Evolutionary conservation across 495 filamentous ascomycete species (phyloP).

Genomic region (Trichocladium antarcticum): DNA sequence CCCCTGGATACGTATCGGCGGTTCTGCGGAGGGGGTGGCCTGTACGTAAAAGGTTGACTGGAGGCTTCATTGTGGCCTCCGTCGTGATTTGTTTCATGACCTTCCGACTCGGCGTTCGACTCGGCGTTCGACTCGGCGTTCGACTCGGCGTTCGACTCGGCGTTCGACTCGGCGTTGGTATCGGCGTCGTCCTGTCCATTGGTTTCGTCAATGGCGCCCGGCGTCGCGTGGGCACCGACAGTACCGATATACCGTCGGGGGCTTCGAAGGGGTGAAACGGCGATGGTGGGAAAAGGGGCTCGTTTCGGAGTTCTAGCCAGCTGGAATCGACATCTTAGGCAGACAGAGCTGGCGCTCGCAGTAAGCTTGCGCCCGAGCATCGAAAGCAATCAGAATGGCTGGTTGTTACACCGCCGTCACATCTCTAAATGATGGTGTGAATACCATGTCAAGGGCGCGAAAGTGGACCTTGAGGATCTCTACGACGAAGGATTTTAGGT

Average conservation of each 20-base stretch:
- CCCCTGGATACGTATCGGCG: constrained; percentile 4
- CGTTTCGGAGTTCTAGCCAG: constrained; percentile 18
- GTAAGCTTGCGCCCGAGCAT: constrained; percentile 36
- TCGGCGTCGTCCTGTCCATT: neutral
- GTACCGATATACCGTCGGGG: neutral
- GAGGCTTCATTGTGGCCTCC: neutral
- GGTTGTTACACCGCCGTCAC: neutral
- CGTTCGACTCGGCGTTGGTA: neutral
- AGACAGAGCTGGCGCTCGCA: constrained; percentile 34
- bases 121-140: neutral
- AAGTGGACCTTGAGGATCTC: constrained; percentile 1
- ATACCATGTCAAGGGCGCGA: neutral
- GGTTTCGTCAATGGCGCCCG: neutral
- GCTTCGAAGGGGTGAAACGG: neutral
- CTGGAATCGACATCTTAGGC: constrained; percentile 38
- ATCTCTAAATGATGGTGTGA: neutral
- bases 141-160: neutral
- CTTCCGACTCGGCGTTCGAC: neutral
- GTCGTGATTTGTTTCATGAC: too few relatives aligned
- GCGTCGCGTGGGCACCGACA: neutral
- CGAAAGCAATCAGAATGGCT: neutral
- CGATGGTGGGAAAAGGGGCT: constrained; percentile 2
- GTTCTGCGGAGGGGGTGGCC: neutral
- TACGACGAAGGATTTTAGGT: constrained; percentile 21
- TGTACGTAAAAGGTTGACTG: neutral